Percentiles rank a stretch among this genome's conserved stretches.
Evolutionary conservation across 176 grass and related monocot species (phyloP).

Genomic region (Neostapfia colusana): DNA sequence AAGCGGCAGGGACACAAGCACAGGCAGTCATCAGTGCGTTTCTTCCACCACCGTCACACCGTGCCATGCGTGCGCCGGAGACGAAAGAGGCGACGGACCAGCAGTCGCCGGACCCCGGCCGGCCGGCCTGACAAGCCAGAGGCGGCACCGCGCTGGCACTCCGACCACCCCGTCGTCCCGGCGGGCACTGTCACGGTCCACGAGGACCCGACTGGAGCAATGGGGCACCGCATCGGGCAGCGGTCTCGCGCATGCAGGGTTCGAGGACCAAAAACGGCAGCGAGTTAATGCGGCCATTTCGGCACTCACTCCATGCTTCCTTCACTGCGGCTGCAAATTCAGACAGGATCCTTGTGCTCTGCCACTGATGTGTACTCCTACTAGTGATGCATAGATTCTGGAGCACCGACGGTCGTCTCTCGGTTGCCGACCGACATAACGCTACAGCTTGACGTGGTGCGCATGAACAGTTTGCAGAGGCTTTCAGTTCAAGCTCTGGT

Average conservation of each 20-base stretch:
- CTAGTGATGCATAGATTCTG: background rate
- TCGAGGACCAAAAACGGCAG: constrained; percentile 25
- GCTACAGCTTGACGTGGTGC: background rate
- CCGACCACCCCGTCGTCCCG: background rate
- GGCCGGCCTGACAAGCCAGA: no score
- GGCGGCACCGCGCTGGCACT: no score
- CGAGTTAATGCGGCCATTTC: background rate
- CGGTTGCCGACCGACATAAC: no score
- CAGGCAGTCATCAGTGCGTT: no score
- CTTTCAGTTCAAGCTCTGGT: background rate
- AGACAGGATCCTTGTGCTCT: background rate
- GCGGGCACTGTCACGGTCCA: background rate
- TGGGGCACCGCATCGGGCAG: background rate
- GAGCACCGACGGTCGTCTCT: background rate
- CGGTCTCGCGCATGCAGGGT: background rate
- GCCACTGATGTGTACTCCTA: background rate
- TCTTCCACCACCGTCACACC: no score
- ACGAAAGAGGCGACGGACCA: background rate
- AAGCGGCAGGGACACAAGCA: no score
- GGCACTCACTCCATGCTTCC: background rate
- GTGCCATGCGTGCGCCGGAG: no score
- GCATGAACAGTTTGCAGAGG: background rate
- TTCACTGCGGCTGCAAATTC: constrained; percentile 3
- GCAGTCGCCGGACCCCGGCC: background rate
- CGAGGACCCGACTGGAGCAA: background rate